phyloP scores from a whole-genome alignment of 2,329 filamentous ascomycete genomes.

The Clarireedia paspali region DNA sequence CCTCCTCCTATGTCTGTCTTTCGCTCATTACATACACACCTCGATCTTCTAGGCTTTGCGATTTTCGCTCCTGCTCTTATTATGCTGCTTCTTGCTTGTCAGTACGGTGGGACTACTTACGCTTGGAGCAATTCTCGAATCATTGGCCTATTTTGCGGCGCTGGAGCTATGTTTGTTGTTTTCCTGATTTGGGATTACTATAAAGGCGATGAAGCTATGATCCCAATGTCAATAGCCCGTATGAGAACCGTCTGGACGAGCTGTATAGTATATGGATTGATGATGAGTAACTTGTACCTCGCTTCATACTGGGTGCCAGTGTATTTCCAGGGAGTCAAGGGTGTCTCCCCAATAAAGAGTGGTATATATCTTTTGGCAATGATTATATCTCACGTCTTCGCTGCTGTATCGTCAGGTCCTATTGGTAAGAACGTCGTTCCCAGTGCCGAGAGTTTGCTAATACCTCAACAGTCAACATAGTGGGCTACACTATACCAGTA shows the following conservation, averaged over 20 bases:
- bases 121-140: constrained; percentile 23
- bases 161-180: constrained; percentile 13
- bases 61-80: constrained; percentile 29
- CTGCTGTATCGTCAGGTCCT: constrained; percentile 1
- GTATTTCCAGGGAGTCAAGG: constrained; percentile 38
- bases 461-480: constrained; percentile 11
- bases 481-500: constrained; percentile 32
- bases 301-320: constrained; percentile 17
- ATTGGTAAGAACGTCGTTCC: not conserved
- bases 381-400: constrained; percentile 25
- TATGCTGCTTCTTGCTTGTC: constrained; percentile 30
- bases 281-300: not conserved
- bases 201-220: constrained; percentile 22
- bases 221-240: constrained; percentile 20
- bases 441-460: constrained; percentile 13
- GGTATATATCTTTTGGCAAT: constrained; percentile 33
- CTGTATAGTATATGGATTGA: constrained; percentile 8
- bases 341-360: constrained; percentile 27
- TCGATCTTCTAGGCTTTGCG: constrained; percentile 29
- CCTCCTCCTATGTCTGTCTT: not conserved
- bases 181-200: constrained; percentile 22
- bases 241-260: constrained; percentile 15
- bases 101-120: constrained; percentile 29
- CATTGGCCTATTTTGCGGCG: constrained; percentile 21
- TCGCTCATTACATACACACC: constrained; percentile 13